Evolutionary conservation across 805 yeast genomes (phyloP).

Genomic region (Kodamaea sagamina): DNA sequence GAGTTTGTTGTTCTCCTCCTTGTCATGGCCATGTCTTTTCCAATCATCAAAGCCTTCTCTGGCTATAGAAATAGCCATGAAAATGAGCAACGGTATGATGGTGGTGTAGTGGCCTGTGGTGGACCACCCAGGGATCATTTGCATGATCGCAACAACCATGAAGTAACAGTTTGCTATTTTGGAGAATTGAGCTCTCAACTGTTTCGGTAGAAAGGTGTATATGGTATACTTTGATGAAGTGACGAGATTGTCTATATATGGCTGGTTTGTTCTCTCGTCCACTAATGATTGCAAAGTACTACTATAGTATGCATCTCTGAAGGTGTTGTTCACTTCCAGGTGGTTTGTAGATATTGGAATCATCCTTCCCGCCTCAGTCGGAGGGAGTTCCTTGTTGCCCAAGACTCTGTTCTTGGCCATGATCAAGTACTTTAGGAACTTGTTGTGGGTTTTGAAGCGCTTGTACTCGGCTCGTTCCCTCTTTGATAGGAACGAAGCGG

Average conservation of each 20-base stretch:
- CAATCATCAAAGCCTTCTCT: conserved; percentile 95
- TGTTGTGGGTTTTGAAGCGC: conserved; percentile 16
- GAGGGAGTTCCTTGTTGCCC: conserved; percentile 49
- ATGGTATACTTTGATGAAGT: conserved; percentile 86
- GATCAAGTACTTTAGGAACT: conserved; percentile 17
- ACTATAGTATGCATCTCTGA: conserved; percentile 32
- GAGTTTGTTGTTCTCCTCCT: conserved; percentile 67
- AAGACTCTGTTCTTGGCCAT: conserved; percentile 38
- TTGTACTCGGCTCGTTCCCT: conserved; percentile 17
- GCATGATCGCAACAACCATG: conserved; percentile 85
- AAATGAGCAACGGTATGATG: conserved; percentile 81
- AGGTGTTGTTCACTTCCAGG: conserved; percentile 31
- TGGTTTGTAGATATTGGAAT: conserved; percentile 64
- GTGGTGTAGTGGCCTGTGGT: conserved; percentile 96
- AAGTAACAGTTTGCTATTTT: conserved; percentile 91
- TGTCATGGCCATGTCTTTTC: conserved; percentile 82
- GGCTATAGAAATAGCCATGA: conserved; percentile 83
- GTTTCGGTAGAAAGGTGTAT: conserved; percentile 83
- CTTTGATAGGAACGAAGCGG: conserved; percentile 22
- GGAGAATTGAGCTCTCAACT: conserved; percentile 86
- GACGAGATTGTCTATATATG: conserved; percentile 67
- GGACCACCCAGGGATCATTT: conserved; percentile 96
- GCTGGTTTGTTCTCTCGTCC: conserved; percentile 68
- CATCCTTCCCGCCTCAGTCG: conserved; percentile 68
- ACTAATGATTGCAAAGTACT: conserved; percentile 36